Percentiles rank a stretch among this genome's conserved stretches.
phyloP scores from a whole-genome alignment of 352 stramenopile species.

The Pythium brassicae region DNA sequence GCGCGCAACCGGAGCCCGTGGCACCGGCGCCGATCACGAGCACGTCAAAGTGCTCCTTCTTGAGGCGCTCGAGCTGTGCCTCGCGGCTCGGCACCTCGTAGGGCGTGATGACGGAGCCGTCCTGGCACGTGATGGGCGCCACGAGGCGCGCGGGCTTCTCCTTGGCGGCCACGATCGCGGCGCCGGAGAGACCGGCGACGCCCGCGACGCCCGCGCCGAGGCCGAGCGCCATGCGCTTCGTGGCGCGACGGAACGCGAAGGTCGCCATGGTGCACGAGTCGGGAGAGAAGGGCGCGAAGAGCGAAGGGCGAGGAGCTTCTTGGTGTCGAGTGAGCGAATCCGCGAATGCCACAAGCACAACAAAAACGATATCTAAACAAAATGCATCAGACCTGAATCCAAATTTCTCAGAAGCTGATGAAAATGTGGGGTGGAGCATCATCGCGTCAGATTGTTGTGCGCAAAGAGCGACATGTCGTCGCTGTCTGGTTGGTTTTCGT shows the following conservation, averaged over 20 bases:
- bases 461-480: too few relatives aligned
- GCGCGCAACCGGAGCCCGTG: slow-evolving; percentile 88
- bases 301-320: background rate
- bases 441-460: too few relatives aligned
- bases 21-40: slow-evolving; percentile 92
- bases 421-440: too few relatives aligned
- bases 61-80: slow-evolving; percentile 72
- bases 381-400: background rate
- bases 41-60: slow-evolving; percentile 91
- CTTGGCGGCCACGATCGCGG: slow-evolving; percentile 68
- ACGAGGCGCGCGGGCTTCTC: slow-evolving; percentile 59
- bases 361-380: background rate
- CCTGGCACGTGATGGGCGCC: slow-evolving; percentile 75
- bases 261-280: slow-evolving; percentile 36
- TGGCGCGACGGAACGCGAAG: slow-evolving; percentile 50
- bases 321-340: slow-evolving; percentile 24
- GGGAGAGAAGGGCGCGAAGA: slow-evolving; percentile 3
- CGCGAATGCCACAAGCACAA: slow-evolving; percentile 19
- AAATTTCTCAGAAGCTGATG: too few relatives aligned
- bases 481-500: too few relatives aligned
- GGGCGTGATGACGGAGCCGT: slow-evolving; percentile 78
- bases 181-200: slow-evolving; percentile 48
- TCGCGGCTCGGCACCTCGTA: slow-evolving; percentile 75
- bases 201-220: slow-evolving; percentile 43
- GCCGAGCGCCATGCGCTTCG: slow-evolving; percentile 48